Evolutionary conservation across 1,284 basidiomycete genomes (phyloP), one percentile per base, ranked within the genome.

Genomic region (Marasmius fiardii): DNA sequence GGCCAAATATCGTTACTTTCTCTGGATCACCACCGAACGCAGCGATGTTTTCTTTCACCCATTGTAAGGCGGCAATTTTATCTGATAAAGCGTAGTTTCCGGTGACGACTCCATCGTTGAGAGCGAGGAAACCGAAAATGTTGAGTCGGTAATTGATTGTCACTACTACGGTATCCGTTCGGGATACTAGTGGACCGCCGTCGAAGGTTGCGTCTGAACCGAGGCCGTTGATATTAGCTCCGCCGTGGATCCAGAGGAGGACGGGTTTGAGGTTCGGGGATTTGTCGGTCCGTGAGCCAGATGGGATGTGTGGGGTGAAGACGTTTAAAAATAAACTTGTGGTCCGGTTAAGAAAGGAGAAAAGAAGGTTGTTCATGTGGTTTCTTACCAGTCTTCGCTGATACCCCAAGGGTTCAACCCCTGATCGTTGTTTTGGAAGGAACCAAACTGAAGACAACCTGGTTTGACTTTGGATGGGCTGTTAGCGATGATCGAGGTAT

Each of bases 131-230:
- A 20, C 76, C 76, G 35, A 76, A 68, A 10, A 72, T 75, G 23
- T 68, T 70, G 33, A 74, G 65, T 16, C 73, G 74, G 63, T 80
- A 79, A 67, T 80, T 77, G 65, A 77, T 73, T 7, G 71, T 73
- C 51, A 80, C 75, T 6, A 80, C 63, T 1, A 80, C 76, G 18
- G 78, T 69, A 57, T 80, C 76, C 0, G 72, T 72, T 8, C 76
- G 70, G 4, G 73, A 74, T 6, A 72, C 71, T 28, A 80, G 64
- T 28, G 67, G 69, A 5, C 74, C 75, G 23, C 77, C 73, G 41
- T 78, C 78, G 62, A 77, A 77, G 5, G 73, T 64, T 7, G 60
- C 50, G 48, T 72, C 70, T 4, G 63, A 53, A 10, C 71, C 73
- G 18, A 70, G 67, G 8, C 75, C 75, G 14, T 58, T 58, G 6